Evolutionary conservation across 257 asterid species (phyloP), one percentile per base, ranked within the genome.

Genomic region (Capsicum baccatum): DNA sequence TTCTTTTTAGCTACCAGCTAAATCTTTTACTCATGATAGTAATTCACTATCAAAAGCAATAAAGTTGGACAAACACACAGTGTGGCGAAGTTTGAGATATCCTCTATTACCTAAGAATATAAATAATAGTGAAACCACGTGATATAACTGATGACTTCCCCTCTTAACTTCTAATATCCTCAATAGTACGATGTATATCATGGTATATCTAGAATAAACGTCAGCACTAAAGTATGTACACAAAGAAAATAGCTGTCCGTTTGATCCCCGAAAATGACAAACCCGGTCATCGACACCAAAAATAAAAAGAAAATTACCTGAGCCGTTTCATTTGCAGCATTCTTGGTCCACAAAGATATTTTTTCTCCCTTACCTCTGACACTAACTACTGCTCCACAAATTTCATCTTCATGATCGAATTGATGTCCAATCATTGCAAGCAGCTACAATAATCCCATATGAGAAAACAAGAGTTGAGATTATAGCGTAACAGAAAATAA

Each of bases 361-460:
- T 88, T 95, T 67, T 97, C 99, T 87, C 90, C 92, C 91, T 64
- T 95, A 68, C 13, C 8, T 79, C 98, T 90, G 67, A 95, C 92
- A 85, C 86, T 95, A 85, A 95, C 95, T 81, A 97, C 98, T 33
- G 98, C 98, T 86, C 99, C 99, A 89, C 99, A 97, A 39, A 97
- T 95, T 83, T 97, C 99, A 84, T 95, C 98, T 84, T 95, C 98
- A 82, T 93, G 79, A 83, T 95, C 94, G 82, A 97, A 97, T 87
- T 97, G 98, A 85, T 97, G 98, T 50, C 99, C 98, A 83, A 97
- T 94, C 98, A 97, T 90, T 35, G 99, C 98, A 81, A 97, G 90
- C 89, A 97, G 86, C 99, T 97, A 84, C 78, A 57, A 83, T 66
- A 79, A 85, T 79, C 81, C 57, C 89, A 86, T n/a, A 76, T 56